A percentile compares a stretch with the other conserved stretches of the same genome.
Evolutionary conservation across 331 rosid genomes (phyloP).

Genomic region (Acacia pycnantha): DNA sequence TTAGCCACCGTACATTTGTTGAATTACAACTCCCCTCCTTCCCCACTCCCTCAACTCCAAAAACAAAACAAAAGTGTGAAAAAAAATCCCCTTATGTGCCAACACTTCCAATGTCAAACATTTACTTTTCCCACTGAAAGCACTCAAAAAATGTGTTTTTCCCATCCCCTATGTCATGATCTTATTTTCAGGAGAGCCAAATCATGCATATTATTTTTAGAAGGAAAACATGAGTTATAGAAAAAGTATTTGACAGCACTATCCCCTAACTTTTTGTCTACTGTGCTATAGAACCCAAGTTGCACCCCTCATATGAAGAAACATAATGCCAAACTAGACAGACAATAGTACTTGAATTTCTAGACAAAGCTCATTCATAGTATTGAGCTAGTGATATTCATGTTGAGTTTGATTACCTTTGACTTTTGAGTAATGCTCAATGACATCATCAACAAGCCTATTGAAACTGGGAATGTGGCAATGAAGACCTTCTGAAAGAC

Average conservation of each 20-base stretch:
- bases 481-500: conserved; percentile 97
- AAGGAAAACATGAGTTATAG: conserved; percentile 11
- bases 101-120: neutral
- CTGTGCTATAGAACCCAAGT: neutral
- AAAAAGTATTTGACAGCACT: neutral
- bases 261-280: neutral
- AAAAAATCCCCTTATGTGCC: neutral
- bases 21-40: neutral
- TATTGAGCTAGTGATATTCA: neutral
- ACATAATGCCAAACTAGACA: neutral
- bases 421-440: conserved; percentile 76
- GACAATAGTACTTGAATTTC: neutral
- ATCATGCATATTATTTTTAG: neutral
- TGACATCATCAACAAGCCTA: conserved; percentile 69
- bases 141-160: neutral
- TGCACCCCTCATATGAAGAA: neutral
- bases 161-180: neutral
- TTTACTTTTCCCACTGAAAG: neutral
- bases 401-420: conserved; percentile 50
- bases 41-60: neutral
- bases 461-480: conserved; percentile 70
- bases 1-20: neutral
- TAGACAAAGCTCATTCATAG: neutral
- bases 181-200: neutral
- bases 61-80: neutral